Conservation (phyloP, 1,284 basidiomycete species). For the Ustilago cynodontis region DNA sequence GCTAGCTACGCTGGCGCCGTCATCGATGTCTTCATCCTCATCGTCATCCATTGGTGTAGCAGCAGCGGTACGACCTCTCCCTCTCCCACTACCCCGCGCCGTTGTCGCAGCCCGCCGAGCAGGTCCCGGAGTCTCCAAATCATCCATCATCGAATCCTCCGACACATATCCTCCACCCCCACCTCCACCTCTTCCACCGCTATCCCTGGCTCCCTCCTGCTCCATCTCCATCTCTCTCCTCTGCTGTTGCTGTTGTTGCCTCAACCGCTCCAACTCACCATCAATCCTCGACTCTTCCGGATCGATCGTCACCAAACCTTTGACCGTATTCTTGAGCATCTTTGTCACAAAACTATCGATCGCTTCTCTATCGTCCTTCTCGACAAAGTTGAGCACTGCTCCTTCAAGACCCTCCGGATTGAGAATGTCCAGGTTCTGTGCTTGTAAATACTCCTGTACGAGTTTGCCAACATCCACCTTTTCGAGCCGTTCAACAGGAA, state of each 20-base stretch:
- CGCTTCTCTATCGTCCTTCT: slow-evolving; percentile 66
- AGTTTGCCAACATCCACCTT: slow-evolving; percentile 60
- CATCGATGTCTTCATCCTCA: slow-evolving; percentile 17
- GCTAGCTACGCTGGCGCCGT: slow-evolving; percentile 18
- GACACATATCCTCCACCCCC: slow-evolving; percentile 19
- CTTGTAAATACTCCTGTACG: slow-evolving; percentile 59
- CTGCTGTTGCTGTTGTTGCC: slow-evolving; percentile 37
- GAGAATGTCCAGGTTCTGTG: slow-evolving; percentile 64
- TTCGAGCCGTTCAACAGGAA: slow-evolving; percentile 58
- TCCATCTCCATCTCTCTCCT: slow-evolving; percentile 28
- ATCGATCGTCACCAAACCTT: slow-evolving; percentile 49
- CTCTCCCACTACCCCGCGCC: slow-evolving; percentile 6
- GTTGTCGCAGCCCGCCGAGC: background rate
- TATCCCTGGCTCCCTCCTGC: slow-evolving; percentile 12
- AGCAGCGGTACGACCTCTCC: slow-evolving; percentile 3
- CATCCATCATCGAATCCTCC: slow-evolving; percentile 63
- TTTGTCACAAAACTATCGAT: slow-evolving; percentile 57
- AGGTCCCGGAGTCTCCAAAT: slow-evolving; percentile 24
- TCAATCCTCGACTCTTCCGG: slow-evolving; percentile 57
- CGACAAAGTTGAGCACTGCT: slow-evolving; percentile 64
- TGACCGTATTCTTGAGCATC: slow-evolving; percentile 50
- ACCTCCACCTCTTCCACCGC: no score
- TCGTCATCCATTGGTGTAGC: slow-evolving; percentile 17
- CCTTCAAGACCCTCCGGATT: slow-evolving; percentile 59
- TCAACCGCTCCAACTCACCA: slow-evolving; percentile 44